Evolutionary conservation across 306 rosid species (phyloP), one percentile per base, ranked within the genome.

Genomic region (Rubus parviflorus): DNA sequence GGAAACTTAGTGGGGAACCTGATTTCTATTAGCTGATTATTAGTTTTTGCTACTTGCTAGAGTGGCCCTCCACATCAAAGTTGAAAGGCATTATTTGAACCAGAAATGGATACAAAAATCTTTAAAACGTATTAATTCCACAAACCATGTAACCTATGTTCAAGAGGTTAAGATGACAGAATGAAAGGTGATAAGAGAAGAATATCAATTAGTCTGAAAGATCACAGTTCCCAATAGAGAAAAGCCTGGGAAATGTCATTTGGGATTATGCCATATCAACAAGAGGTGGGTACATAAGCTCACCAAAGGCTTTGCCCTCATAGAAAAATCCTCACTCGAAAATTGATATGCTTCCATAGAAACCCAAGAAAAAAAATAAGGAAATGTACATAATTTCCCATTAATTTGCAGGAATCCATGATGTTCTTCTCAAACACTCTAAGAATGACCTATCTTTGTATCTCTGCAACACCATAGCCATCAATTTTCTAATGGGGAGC

Each of bases 141-240:
- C 49, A 40, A 19, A 19, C 30, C 49, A 40, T 37, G 25, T 17
- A 65, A 41, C 48, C 48, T 16, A 19, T 16, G n/a, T 38, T 65
- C 25, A 40, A 37, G 42, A 63, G 14, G 14, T 3, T 57, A 20
- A 43, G 79, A 79, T 79, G 73, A 8, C 37, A 65, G 51, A 79
- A 83, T 70, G n/a, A 75, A 72, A 72, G 69, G 75, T 43, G 56
- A 68, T 37, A 75, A 70, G 86, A 73, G 54, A 61, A 40, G 69
- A 62, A 49, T 40, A 84, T 81, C 81, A 77, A 72, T 79, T 68
- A 63, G 64, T 43, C 75, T 81, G 62, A 63, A 77, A 78, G 81
- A 85, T 66, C 75, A 74, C 86, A 89, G 68, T 81, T 73, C 81
- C 87, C 88, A 68, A 61, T 40, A 81, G 14, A 75, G 82, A 84